Conservation (phyloP, 2,329 filamentous ascomycete genomes). For the Scolecobasidium constrictum region DNA sequence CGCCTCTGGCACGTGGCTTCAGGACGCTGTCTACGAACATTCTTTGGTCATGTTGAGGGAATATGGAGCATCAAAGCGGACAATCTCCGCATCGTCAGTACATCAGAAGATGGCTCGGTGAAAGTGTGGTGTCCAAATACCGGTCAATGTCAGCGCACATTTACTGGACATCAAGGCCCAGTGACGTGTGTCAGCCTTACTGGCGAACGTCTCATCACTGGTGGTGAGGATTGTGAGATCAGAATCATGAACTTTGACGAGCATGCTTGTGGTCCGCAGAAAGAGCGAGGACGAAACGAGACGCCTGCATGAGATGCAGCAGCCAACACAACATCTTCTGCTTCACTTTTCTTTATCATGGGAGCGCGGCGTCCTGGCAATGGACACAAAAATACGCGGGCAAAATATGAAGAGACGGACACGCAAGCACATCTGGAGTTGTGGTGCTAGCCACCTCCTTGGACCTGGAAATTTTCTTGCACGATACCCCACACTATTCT, state of each 20-base stretch:
- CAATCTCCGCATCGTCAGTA: conserved; percentile 76
- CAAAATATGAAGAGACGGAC: no score
- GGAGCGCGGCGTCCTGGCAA: no score
- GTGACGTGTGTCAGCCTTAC: conserved; percentile 90
- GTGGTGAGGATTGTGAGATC: conserved; percentile 88
- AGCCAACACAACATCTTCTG: no score
- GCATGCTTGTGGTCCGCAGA: not conserved
- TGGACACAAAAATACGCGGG: no score
- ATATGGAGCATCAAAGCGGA: conserved; percentile 91
- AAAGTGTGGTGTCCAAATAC: conserved; percentile 92
- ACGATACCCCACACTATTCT: no score
- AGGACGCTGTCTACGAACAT: conserved; percentile 75
- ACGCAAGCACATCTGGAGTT: no score
- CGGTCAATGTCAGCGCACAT: conserved; percentile 84
- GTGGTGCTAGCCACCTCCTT: no score
- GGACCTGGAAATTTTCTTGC: no score
- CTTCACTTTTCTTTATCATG: no score
- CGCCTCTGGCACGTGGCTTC: conserved; percentile 83
- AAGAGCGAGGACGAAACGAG: no score
- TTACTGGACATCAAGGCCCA: conserved; percentile 80
- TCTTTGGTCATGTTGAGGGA: conserved; percentile 94
- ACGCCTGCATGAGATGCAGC: no score
- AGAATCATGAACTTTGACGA: conserved; percentile 40
- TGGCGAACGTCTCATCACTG: conserved; percentile 80
- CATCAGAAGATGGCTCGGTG: conserved; percentile 86